Conservation (phyloP, 768 basidiomycete species). For the Mycena crocata region DNA sequence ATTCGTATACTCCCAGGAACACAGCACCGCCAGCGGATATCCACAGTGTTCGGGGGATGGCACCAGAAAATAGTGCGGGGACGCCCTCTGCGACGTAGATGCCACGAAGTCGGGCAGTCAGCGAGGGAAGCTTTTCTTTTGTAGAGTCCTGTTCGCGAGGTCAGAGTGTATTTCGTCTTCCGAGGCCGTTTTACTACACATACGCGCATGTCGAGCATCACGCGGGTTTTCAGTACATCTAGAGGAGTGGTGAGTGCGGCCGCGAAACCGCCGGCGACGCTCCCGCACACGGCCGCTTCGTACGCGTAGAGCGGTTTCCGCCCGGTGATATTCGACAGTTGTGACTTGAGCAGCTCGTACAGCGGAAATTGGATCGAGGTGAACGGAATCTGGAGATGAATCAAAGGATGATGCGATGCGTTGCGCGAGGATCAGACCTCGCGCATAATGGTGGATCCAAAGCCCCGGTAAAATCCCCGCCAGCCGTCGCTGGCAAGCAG, state of each 20-base stretch:
- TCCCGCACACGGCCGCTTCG: slow-evolving; percentile 90
- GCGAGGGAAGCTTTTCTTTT: slow-evolving; percentile 63
- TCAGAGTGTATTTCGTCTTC: background rate
- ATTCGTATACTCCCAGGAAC: slow-evolving; percentile 97
- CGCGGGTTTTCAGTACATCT: slow-evolving; percentile 96
- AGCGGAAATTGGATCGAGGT: slow-evolving; percentile 67
- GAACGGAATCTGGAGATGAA: slow-evolving; percentile 74
- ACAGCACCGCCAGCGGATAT: slow-evolving; percentile 97
- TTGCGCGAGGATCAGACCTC: slow-evolving; percentile 53
- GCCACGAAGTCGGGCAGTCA: slow-evolving; percentile 64
- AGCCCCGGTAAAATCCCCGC: slow-evolving; percentile 89
- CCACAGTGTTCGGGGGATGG: slow-evolving; percentile 93
- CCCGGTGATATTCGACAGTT: slow-evolving; percentile 63
- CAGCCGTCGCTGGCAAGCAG: slow-evolving; percentile 73
- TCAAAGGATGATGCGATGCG: slow-evolving; percentile 39
- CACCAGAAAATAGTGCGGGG: slow-evolving; percentile 84
- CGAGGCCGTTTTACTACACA: no score
- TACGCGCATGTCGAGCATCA: slow-evolving; percentile 94
- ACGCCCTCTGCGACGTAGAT: slow-evolving; percentile 83
- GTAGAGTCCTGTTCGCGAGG: slow-evolving; percentile 55
- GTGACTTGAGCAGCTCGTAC: slow-evolving; percentile 79
- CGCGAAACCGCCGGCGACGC: slow-evolving; percentile 89
- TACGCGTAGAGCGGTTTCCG: slow-evolving; percentile 72
- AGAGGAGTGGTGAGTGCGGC: slow-evolving; percentile 93
- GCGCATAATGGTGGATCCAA: slow-evolving; percentile 79